Percentiles rank a stretch among this genome's conserved stretches.
phyloP scores from a whole-genome alignment of 176 grass and related monocot genomes.

The Guadua angustifolia region DNA sequence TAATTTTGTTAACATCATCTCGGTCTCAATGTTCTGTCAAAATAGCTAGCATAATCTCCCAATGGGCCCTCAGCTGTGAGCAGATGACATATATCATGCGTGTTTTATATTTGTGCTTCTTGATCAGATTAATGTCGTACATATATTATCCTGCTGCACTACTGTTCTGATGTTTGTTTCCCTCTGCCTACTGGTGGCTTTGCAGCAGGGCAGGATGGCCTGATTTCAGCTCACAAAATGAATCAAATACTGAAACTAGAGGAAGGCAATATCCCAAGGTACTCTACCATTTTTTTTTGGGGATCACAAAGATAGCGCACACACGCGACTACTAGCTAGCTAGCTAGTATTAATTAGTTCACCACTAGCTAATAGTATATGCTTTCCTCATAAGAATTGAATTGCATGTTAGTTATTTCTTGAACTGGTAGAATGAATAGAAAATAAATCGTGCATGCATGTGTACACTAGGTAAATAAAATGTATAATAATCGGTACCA shows the following conservation, averaged over 20 bases:
- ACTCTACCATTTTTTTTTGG: neutral
- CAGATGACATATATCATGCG: neutral
- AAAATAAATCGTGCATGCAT: neutral
- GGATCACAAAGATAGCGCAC: neutral
- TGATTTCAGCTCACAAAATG: slow-evolving; percentile 44
- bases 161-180: neutral
- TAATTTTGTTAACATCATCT: neutral
- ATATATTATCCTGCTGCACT: neutral
- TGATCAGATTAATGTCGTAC: neutral
- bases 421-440: no score
- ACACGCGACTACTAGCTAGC: neutral
- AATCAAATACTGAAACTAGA: slow-evolving; percentile 3
- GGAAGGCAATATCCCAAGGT: slow-evolving; percentile 42
- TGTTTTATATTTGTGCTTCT: neutral
- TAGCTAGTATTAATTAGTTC: no score
- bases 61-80: neutral
- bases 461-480: neutral
- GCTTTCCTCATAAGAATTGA: no score
- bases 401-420: no score
- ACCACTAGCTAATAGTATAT: no score
- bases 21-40: neutral
- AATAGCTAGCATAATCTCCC: neutral
- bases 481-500: neutral
- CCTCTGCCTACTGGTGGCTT: neutral
- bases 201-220: slow-evolving; percentile 53